Evolutionary conservation across 495 filamentous ascomycete species (phyloP).

Genomic region (Aspergillus leporis): DNA sequence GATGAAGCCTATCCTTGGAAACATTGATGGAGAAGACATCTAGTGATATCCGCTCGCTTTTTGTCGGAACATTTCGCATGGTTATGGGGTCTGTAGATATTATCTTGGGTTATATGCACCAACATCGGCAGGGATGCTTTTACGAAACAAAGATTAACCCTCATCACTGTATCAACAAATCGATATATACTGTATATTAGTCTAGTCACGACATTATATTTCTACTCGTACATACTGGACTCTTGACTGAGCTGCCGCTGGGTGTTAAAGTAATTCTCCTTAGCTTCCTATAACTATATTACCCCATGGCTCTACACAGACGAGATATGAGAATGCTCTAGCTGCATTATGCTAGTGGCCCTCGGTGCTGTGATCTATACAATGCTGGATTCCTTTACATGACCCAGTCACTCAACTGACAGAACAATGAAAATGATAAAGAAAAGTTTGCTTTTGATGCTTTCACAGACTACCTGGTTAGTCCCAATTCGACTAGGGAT

Average conservation of each 20-base stretch:
- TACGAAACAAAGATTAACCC: neutral
- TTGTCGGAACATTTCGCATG: neutral
- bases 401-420: neutral
- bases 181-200: constrained; percentile 6
- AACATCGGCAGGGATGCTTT: neutral
- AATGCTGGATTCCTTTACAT: neutral
- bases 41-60: neutral
- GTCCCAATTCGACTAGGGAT: neutral
- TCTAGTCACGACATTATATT: neutral
- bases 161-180: constrained; percentile 8
- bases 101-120: neutral
- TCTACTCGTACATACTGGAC: neutral
- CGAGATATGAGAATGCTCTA: too few relatives aligned
- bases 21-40: constrained; percentile 37
- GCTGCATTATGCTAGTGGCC: too few relatives aligned
- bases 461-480: neutral
- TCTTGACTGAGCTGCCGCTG: neutral
- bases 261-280: neutral
- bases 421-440: neutral
- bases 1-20: constrained; percentile 42
- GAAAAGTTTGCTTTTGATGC: neutral
- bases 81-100: neutral
- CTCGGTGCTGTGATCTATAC: neutral
- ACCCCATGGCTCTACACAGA: too few relatives aligned
- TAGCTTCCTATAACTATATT: neutral